A percentile compares a stretch with the other conserved stretches of the same genome.
phyloP scores from a whole-genome alignment of 2,329 filamentous ascomycete species.

The Didymella keratinophila region DNA sequence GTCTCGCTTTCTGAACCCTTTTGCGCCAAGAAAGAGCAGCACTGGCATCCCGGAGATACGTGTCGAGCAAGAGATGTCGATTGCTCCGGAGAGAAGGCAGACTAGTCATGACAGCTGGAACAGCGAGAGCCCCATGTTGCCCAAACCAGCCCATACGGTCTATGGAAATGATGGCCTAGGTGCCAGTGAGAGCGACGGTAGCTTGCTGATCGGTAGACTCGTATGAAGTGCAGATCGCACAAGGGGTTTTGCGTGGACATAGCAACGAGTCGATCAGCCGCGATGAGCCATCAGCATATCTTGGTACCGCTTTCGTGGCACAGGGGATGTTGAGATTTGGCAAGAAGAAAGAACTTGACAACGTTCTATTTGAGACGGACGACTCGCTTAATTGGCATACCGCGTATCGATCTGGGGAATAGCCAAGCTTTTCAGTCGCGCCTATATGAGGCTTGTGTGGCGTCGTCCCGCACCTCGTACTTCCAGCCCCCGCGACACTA shows the following conservation, averaged over 20 bases:
- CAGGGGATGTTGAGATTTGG: too few species aligned
- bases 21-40: slow-evolving; percentile 19
- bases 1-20: slow-evolving; percentile 26
- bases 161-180: slow-evolving; percentile 22
- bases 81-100: slow-evolving; percentile 30
- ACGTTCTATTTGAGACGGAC: too few species aligned
- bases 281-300: too few species aligned
- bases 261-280: too few species aligned
- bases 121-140: slow-evolving; percentile 29
- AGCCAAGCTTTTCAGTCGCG: too few species aligned
- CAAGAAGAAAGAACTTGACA: too few species aligned
- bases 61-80: slow-evolving; percentile 34
- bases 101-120: slow-evolving; percentile 31
- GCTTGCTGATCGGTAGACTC: slow-evolving; percentile 30
- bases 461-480: slow-evolving; percentile 7
- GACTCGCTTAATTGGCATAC: too few species aligned
- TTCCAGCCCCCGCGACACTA: slow-evolving; percentile 1
- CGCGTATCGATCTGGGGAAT: too few species aligned
- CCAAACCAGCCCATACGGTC: slow-evolving; percentile 27
- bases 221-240: slow-evolving; percentile 16
- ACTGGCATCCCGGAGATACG: slow-evolving; percentile 32
- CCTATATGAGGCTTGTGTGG: neutral
- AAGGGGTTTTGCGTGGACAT: too few species aligned
- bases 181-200: slow-evolving; percentile 25
- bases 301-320: too few species aligned